phyloP scores from a whole-genome alignment of 768 basidiomycete species.

The Cystobasidiopsis lactophilus region DNA sequence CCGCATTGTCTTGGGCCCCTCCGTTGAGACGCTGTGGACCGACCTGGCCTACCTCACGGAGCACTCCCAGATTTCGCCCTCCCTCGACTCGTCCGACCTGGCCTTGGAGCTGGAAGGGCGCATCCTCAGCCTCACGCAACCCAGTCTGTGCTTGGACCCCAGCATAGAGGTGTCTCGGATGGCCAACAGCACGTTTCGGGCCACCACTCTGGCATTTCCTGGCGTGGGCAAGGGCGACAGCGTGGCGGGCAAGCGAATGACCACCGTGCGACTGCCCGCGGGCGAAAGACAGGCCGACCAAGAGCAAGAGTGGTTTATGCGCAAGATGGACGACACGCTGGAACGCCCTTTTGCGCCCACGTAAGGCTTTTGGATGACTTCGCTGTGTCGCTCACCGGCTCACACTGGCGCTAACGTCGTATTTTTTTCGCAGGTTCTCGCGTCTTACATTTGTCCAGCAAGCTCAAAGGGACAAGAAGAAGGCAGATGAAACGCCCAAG shows the following conservation, averaged over 20 bases:
- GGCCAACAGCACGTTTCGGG: constrained; percentile 26
- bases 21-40: constrained; percentile 21
- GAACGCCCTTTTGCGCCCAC: background rate
- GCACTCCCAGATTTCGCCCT: too few species aligned
- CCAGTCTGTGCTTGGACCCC: constrained; percentile 12
- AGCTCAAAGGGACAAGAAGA: too few species aligned
- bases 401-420: too few species aligned
- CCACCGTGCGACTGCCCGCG: background rate
- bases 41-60: constrained; percentile 16
- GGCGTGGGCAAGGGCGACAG: background rate
- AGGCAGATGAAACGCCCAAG: background rate
- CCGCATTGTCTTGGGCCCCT: constrained; percentile 22
- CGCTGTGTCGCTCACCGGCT: too few species aligned
- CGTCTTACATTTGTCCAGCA: too few species aligned
- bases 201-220: constrained; percentile 19
- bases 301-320: background rate
- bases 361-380: background rate
- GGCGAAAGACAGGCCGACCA: background rate
- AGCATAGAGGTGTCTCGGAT: constrained; percentile 16
- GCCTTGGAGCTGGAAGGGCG: constrained; percentile 26
- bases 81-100: background rate
- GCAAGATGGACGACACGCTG: background rate
- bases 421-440: too few species aligned
- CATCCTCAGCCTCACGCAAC: constrained; percentile 22
- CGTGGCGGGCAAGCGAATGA: background rate